phyloP scores from a whole-genome alignment of 2,329 filamentous ascomycete species.

The Ceratocystis cubensis region DNA sequence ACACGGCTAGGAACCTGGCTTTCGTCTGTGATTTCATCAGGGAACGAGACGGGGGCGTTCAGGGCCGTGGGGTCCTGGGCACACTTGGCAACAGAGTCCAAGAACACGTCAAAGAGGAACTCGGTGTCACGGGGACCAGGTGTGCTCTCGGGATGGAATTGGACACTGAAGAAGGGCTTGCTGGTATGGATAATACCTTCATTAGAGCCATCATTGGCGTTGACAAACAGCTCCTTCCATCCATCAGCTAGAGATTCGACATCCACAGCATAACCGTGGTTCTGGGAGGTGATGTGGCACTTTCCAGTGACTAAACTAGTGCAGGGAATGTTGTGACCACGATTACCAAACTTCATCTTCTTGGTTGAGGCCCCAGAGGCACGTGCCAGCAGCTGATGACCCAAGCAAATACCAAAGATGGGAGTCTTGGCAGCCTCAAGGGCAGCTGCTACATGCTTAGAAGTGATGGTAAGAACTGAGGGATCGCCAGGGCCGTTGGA shows the following conservation, averaged over 20 bases:
- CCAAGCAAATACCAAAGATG: constrained; percentile 91
- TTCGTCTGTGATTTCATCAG: constrained; percentile 65
- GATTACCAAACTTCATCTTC: constrained; percentile 99
- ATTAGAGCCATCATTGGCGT: constrained; percentile 96
- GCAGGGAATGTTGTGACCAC: constrained; percentile 96
- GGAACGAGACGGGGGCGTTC: constrained; percentile 66
- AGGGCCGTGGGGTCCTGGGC: constrained; percentile 55
- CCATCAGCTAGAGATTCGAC: constrained; percentile 58
- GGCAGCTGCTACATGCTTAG: constrained; percentile 64
- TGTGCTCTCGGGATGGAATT: constrained; percentile 96
- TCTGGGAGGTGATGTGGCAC: constrained; percentile 98
- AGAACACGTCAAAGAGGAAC: constrained; percentile 93
- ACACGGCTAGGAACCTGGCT: constrained; percentile 47
- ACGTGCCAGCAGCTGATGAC: constrained; percentile 82
- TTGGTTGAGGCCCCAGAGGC: constrained; percentile 72
- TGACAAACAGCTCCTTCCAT: constrained; percentile 93
- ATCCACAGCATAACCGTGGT: constrained; percentile 93
- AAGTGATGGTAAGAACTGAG: constrained; percentile 65
- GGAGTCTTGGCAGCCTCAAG: constrained; percentile 70
- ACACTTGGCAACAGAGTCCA: constrained; percentile 65
- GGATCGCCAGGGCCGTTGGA: constrained; percentile 97
- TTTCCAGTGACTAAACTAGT: constrained; percentile 90
- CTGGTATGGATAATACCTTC: constrained; percentile 84
- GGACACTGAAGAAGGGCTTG: constrained; percentile 95
- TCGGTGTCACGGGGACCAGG: constrained; percentile 93